Base-by-base conservation (phyloP, 768 basidiomycete species). In the Coprinopsis strossmayeri region DNA sequence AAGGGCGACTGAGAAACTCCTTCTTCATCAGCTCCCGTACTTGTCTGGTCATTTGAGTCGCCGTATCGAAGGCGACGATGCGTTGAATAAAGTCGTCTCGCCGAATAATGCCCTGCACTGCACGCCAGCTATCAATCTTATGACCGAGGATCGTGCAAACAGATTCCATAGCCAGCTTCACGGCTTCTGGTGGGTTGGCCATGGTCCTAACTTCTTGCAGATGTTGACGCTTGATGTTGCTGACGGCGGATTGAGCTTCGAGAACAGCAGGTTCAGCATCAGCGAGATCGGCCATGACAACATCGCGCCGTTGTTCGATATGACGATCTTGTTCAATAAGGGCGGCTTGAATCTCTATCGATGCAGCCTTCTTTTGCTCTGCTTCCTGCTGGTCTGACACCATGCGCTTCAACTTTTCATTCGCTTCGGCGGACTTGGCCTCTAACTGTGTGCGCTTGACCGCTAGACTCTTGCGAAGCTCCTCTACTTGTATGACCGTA, bases 381-480 rank as follows among this genome's bases (percentile, higher is more conserved):
- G 96, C 96, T 61, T 98, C 95, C 61, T 97, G 95, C 66, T 99
- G 95, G 65, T 98, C 95, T 5, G 90, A 77, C 12, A 99, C 93
- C 95, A 99, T 98, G 49, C 91, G 90, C 64, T 90, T 85, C 34
- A 99, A 77, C 68, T 99, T 99, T 60, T 91, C 91, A 64, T 99
- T 97, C 10, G 96, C 96, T 66, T 98, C 91, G 1, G 82, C 82
- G 58, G 96, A 79, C 73, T 99, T 99, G 21, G 89, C 86, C 61
- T 93, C 82, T 25, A 99, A 78, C 58, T 98, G 93, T 2, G 85
- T 81, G 17, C 91, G 83, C 66, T 99, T 99, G 58, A 86, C 84
- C 2, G 96, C 94, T 32, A 98, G 81, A 63, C 93, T 96, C 69
- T 89, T 90, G 47, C 95, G 81, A 23, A 99, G 77, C 59, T 97